Conservation (phyloP, 257 asterid species). For the Handroanthus guayacan region DNA sequence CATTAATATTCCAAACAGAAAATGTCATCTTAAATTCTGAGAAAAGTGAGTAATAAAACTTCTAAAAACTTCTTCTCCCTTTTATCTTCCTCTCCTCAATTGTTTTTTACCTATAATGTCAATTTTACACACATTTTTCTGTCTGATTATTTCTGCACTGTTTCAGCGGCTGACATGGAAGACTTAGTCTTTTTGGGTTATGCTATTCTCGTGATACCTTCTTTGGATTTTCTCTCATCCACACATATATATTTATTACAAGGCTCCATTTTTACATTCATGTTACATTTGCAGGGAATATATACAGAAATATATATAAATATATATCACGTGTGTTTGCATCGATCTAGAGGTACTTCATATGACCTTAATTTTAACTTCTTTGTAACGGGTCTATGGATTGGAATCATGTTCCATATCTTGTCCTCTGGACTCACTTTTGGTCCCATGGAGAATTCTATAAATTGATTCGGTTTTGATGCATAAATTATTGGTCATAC, state of each 20-base stretch:
- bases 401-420: slow-evolving; percentile 20
- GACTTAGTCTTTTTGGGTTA: slow-evolving; percentile 39
- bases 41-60: slow-evolving; percentile 36
- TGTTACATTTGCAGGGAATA: slow-evolving; percentile 16
- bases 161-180: slow-evolving; percentile 90
- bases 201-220: slow-evolving; percentile 79
- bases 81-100: slow-evolving; percentile 18
- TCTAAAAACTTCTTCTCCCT: slow-evolving; percentile 38
- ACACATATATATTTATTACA: not conserved
- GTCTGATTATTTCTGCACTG: slow-evolving; percentile 24
- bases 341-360: slow-evolving; percentile 55
- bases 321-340: slow-evolving; percentile 71
- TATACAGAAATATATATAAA: not conserved
- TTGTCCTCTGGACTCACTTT: slow-evolving; percentile 40
- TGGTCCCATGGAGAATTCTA: slow-evolving; percentile 31
- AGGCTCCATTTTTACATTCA: slow-evolving; percentile 5
- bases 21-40: slow-evolving; percentile 29
- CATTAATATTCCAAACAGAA: slow-evolving; percentile 42
- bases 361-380: slow-evolving; percentile 1
- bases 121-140: not conserved
- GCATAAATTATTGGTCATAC: not conserved
- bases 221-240: slow-evolving; percentile 57
- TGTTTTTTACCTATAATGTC: slow-evolving; percentile 1
- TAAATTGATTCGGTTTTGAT: slow-evolving; percentile 10
- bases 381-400: not conserved